Conservation (phyloP, 116 monocot species). For the Thalassia testudinum region DNA sequence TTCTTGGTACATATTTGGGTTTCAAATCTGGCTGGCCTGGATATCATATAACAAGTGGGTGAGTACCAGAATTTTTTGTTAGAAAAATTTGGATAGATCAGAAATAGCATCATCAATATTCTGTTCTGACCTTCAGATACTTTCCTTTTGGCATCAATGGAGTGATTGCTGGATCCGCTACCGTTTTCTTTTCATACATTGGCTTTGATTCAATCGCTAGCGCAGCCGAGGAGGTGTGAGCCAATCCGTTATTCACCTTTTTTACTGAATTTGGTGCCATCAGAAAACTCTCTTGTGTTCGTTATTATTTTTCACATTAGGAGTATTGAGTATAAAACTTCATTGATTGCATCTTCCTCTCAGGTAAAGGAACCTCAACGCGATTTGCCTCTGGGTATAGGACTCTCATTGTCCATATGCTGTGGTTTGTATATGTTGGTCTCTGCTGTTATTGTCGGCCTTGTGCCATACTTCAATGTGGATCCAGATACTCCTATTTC, state of each 20-base stretch:
- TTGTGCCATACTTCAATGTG: slow-evolving; percentile 90
- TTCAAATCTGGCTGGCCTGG: slow-evolving; percentile 85
- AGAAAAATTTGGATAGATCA: too few species aligned
- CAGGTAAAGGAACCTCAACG: slow-evolving; percentile 92
- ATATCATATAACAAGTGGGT: slow-evolving; percentile 66
- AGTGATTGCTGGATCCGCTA: slow-evolving; percentile 89
- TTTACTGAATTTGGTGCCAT: too few species aligned
- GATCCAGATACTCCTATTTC: slow-evolving; percentile 98
- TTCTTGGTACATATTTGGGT: slow-evolving; percentile 87
- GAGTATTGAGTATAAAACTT: too few species aligned
- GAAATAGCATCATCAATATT: too few species aligned
- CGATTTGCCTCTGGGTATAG: slow-evolving; percentile 95
- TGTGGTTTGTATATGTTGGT: slow-evolving; percentile 95
- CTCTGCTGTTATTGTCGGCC: slow-evolving; percentile 72
- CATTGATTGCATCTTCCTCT: too few species aligned
- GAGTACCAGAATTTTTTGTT: not conserved
- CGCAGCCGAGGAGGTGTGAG: slow-evolving; percentile 98
- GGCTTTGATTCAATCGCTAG: slow-evolving; percentile 99
- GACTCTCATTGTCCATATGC: slow-evolving; percentile 48
- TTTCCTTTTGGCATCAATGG: slow-evolving; percentile 91
- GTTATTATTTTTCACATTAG: too few species aligned
- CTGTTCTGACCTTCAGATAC: slow-evolving; percentile 29
- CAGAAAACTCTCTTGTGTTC: too few species aligned
- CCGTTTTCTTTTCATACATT: slow-evolving; percentile 91
- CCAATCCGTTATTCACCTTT: too few species aligned